phyloP scores from a whole-genome alignment of 345 rosid genomes.

The Pelargonium nanum region DNA sequence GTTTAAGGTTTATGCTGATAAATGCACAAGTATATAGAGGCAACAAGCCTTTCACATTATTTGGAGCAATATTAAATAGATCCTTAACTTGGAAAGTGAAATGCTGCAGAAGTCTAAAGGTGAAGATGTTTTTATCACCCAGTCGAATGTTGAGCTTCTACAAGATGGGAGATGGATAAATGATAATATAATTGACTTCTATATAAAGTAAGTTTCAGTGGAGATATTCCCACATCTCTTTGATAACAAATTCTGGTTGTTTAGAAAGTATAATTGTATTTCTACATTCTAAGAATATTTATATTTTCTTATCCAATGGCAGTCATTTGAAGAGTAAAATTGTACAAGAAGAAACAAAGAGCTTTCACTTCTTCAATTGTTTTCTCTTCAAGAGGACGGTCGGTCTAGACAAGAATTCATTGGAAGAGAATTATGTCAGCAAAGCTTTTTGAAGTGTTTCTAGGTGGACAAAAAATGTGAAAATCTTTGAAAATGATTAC shows the following conservation, averaged over 20 bases:
- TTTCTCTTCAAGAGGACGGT: constrained; percentile 98
- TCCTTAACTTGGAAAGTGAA: not conserved
- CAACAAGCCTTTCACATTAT: not conserved
- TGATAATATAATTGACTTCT: constrained; percentile 96
- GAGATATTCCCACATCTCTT: not conserved
- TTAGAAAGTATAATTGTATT: too few species aligned
- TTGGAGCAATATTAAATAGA: not conserved
- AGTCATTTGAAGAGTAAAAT: constrained; percentile 83
- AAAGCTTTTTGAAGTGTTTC: constrained; percentile 91
- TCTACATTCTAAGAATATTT: not conserved
- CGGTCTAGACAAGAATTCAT: constrained; percentile 92
- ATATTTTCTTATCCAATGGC: constrained; percentile 3
- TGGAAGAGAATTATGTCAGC: constrained; percentile 82
- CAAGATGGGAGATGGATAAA: constrained; percentile 87
- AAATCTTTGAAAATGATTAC: constrained; percentile 84
- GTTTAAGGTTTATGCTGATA: not conserved
- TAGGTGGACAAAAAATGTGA: constrained; percentile 94
- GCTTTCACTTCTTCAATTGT: constrained; percentile 89
- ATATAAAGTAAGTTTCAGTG: constrained; percentile 50
- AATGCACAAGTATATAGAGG: not conserved
- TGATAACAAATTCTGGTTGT: not conserved
- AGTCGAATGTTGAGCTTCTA: constrained; percentile 84
- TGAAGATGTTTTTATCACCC: constrained; percentile 84
- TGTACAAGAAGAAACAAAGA: constrained; percentile 46
- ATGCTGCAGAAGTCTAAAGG: constrained; percentile 36